phyloP scores from a whole-genome alignment of 2,329 filamentous ascomycete genomes.

The Penicillium sp. region DNA sequence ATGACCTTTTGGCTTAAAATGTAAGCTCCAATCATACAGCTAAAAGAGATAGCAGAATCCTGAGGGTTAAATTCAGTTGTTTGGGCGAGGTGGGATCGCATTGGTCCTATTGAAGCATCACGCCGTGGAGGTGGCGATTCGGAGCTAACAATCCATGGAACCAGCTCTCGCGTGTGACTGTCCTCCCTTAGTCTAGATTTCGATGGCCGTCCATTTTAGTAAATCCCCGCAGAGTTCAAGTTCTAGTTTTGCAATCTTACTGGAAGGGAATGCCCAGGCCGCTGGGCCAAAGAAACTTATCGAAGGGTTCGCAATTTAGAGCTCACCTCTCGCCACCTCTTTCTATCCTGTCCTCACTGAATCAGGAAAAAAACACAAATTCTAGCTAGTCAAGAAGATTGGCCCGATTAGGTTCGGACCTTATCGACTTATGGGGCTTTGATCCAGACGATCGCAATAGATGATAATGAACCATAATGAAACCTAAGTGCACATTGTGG shows the following conservation, averaged over 20 bases:
- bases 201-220: background rate
- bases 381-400: conserved; percentile 49
- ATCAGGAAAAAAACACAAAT: conserved; percentile 30
- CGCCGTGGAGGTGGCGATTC: conserved; percentile 17
- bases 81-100: background rate
- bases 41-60: background rate
- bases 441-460: conserved; percentile 44
- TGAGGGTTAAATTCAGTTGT: too few relatives aligned
- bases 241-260: too few relatives aligned
- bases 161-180: background rate
- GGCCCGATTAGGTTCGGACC: conserved; percentile 54
- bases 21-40: conserved; percentile 1
- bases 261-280: too few relatives aligned
- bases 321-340: conserved; percentile 31
- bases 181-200: conserved; percentile 1
- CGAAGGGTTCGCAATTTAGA: conserved; percentile 10
- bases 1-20: conserved; percentile 1
- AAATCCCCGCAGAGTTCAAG: too few relatives aligned
- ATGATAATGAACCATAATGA: conserved; percentile 39
- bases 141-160: conserved; percentile 7
- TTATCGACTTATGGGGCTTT: conserved; percentile 47
- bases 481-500: background rate
- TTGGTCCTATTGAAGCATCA: conserved; percentile 6
- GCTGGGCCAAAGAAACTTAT: background rate
- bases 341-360: conserved; percentile 31